Conservation (phyloP, 495 filamentous ascomycete species). For the Cetradonia linearis region DNA sequence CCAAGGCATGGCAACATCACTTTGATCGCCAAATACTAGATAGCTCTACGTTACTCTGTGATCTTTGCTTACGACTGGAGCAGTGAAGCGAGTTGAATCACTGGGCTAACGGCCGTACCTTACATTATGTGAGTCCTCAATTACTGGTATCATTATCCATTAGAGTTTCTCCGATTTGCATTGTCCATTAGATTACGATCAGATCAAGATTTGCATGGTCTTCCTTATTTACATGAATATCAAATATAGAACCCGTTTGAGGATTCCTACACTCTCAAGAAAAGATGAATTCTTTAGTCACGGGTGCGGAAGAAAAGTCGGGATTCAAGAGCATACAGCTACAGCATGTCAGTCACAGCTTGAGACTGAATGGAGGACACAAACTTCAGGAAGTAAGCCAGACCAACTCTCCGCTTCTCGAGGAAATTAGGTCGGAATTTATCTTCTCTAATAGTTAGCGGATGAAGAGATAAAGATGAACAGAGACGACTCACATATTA, state of each 20-base stretch:
- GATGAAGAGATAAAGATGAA: not conserved
- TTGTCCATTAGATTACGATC: not conserved
- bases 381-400: conserved; percentile 65
- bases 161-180: not conserved
- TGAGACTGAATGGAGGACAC: conserved; percentile 22
- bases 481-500: conserved; percentile 46
- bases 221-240: not conserved
- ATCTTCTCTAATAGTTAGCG: conserved; percentile 33
- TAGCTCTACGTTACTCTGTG: not conserved
- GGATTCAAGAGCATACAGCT: conserved; percentile 61
- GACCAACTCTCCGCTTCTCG: conserved; percentile 51
- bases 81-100: not conserved
- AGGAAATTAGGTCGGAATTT: conserved; percentile 61
- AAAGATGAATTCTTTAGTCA: conserved; percentile 65
- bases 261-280: not conserved
- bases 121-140: not conserved
- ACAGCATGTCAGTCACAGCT: conserved; percentile 16
- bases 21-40: not conserved
- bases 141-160: not conserved
- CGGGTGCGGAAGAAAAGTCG: conserved; percentile 55
- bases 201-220: not conserved
- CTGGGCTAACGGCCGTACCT: not conserved
- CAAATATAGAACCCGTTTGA: not conserved
- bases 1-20: not conserved
- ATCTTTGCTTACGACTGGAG: not conserved